Conservation (phyloP, 2,329 filamentous ascomycete species). For the Cladosporium austrohemisphaericum region DNA sequence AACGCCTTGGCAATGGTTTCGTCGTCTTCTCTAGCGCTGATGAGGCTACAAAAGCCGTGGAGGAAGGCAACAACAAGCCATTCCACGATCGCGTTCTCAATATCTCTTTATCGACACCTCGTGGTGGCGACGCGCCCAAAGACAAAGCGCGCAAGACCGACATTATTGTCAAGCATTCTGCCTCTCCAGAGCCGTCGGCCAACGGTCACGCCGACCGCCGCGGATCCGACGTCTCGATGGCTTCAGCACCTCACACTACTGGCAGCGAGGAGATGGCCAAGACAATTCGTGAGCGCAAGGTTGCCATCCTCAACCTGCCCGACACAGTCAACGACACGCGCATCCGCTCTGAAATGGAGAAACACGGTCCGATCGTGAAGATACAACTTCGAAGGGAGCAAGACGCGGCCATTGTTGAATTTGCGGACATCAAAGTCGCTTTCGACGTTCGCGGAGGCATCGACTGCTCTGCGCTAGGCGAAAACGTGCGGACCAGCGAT, state of each 20-base stretch:
- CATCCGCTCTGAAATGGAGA: constrained; percentile 67
- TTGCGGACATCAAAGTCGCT: constrained; percentile 62
- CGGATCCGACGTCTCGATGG: constrained; percentile 30
- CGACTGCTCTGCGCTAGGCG: constrained; percentile 38
- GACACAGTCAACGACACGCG: constrained; percentile 90
- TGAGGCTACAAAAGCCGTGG: constrained; percentile 32
- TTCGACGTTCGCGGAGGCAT: constrained; percentile 62
- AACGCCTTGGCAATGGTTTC: constrained; percentile 74
- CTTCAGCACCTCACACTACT: constrained; percentile 18
- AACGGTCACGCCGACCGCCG: constrained; percentile 20
- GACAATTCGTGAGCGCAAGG: constrained; percentile 57
- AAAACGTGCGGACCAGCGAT: constrained; percentile 45
- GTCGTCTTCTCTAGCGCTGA: constrained; percentile 65
- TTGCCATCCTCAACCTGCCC: constrained; percentile 79
- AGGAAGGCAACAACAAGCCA: constrained; percentile 33
- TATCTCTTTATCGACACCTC: constrained; percentile 30
- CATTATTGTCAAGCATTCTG: constrained; percentile 30
- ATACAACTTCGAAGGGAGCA: constrained; percentile 77
- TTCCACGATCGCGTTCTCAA: constrained; percentile 34
- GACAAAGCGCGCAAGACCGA: constrained; percentile 31
- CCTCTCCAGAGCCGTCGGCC: constrained; percentile 25
- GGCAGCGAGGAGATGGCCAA: constrained; percentile 23
- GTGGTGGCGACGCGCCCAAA: constrained; percentile 27
- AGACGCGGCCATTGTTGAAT: constrained; percentile 83
- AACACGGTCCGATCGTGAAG: constrained; percentile 68